These are phyloP conservation scores for Talaromyces sp. DNA, from an alignment of 2,329 filamentous ascomycete genomes.

Conservation along the genomic window DNA sequence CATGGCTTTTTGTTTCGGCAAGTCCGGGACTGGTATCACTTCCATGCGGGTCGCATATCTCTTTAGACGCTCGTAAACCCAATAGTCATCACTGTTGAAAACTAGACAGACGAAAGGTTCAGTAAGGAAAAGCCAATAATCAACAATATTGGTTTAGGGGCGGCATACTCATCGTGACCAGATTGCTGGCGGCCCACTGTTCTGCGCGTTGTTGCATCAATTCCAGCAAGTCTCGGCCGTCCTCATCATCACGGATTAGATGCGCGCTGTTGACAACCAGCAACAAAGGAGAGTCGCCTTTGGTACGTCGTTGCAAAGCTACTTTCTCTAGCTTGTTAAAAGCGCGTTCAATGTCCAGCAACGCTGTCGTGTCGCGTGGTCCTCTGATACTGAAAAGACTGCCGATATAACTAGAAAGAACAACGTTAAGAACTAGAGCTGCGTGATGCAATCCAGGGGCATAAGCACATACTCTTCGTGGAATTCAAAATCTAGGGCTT, in stretches of 20 bases:
- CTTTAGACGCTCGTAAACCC: constrained; percentile 94
- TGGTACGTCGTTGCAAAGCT: constrained; percentile 61
- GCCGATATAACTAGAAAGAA: constrained; percentile 58
- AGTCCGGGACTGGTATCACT: constrained; percentile 77
- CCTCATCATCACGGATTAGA: constrained; percentile 82
- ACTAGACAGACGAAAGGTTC: constrained; percentile 48
- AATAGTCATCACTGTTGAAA: constrained; percentile 96
- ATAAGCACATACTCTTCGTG: constrained; percentile 74
- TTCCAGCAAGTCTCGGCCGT: constrained; percentile 89
- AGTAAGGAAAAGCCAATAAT: neutral
- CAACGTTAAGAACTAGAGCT: constrained; percentile 11
- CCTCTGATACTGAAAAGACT: constrained; percentile 92
- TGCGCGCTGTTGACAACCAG: constrained; percentile 94
- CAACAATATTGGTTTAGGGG: neutral
- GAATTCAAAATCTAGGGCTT: constrained; percentile 92
- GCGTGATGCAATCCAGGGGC: neutral
- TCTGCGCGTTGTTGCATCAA: constrained; percentile 93
- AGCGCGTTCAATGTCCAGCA: constrained; percentile 92
- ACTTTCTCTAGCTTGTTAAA: constrained; percentile 99
- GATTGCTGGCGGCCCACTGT: constrained; percentile 87
- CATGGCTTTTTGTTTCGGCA: constrained; percentile 74
- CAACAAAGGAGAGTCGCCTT: constrained; percentile 67
- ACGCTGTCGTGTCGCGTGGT: constrained; percentile 82
- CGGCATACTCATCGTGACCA: constrained; percentile 64
- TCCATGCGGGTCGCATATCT: constrained; percentile 92